Base-by-base conservation (phyloP, 2,329 filamentous ascomycete species). In the Xylariaceae sp. region DNA sequence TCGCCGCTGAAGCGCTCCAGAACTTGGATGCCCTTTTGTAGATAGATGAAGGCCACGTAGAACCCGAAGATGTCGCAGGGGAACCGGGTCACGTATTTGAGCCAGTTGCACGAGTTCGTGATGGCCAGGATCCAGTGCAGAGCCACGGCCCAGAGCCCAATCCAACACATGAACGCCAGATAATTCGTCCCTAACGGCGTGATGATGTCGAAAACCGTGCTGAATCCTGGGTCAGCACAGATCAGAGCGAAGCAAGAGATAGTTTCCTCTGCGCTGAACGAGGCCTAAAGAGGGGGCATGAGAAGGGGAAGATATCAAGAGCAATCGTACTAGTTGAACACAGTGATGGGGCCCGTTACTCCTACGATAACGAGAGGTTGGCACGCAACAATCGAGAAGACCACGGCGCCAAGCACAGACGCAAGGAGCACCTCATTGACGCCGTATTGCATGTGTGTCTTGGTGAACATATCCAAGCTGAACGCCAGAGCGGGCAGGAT, bases 1-100 rank as follows among this genome's bases (percentile, higher is more conserved):
- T 76, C 78, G 61, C 76, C 71, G 69, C 76, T 66, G 65, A 95
- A 87, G 12, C 86, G 80, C 41, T 85, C 86, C 18, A 95, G 79
- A 13, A 95, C 88, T 71, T 95, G 89, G 57, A 95, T 86, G 15
- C 90, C 90, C 71, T 95, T 95, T 67, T 95, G 89, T 18, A 95
- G 78, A 68, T 95, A 95, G 70, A 95, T 92, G 67, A 88, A 91
- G 53, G 90, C 90, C 45, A 95, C 90, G 68, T 95, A 95, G 73
- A 95, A 95, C 47, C 90, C 91, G 62, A 96, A 95, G 65, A 92
- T 94, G 70, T 96, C 91, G 72, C 91, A 95, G 21, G 89, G 90
- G 68, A 96, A 96, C 13, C 89, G 81, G 1, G 91, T 96, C 19
- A 96, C 90, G 70, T 92, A 95, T 65, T 84, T 86, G n/a, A 96